phyloP scores from a whole-genome alignment of 2,329 filamentous ascomycete genomes.

The Lachnellula subtilissima region DNA sequence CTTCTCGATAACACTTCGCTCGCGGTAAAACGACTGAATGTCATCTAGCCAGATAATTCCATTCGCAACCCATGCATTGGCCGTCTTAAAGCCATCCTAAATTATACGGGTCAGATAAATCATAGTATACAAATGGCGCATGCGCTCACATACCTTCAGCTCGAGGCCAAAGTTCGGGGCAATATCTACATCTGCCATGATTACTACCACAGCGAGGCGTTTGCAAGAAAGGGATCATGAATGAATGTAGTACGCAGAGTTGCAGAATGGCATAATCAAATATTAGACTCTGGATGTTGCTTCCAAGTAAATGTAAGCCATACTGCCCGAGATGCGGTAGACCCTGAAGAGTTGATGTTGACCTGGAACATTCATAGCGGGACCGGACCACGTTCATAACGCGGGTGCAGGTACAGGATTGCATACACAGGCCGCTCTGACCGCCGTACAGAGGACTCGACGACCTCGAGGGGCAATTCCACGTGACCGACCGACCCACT shows the following conservation, averaged over 20 bases:
- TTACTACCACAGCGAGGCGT: slow-evolving; percentile 9
- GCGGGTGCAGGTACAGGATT: no score
- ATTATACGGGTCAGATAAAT: slow-evolving; percentile 11
- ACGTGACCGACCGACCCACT: no score
- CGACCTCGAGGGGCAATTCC: no score
- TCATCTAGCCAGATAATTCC: slow-evolving; percentile 95
- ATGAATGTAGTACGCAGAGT: slow-evolving; percentile 4
- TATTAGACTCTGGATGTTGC: neutral
- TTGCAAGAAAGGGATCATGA: slow-evolving; percentile 18
- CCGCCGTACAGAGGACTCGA: neutral
- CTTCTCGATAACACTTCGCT: slow-evolving; percentile 90
- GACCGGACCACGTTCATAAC: neutral
- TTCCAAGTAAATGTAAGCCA: neutral
- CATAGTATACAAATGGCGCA: slow-evolving; percentile 6
- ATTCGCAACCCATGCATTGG: slow-evolving; percentile 84
- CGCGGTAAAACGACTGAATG: slow-evolving; percentile 94
- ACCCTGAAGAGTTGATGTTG: no score
- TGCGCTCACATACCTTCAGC: slow-evolving; percentile 65
- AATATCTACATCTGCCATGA: slow-evolving; percentile 78
- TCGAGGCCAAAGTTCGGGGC: slow-evolving; percentile 87
- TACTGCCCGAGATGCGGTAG: slow-evolving; percentile 7
- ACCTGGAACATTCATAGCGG: neutral
- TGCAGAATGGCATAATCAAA: slow-evolving; percentile 13
- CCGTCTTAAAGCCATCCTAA: slow-evolving; percentile 93
- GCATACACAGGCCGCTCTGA: no score